These are phyloP conservation scores for Aspergillus tanneri DNA, from an alignment of 2,329 filamentous ascomycete genomes.

Conservation along the genomic window DNA sequence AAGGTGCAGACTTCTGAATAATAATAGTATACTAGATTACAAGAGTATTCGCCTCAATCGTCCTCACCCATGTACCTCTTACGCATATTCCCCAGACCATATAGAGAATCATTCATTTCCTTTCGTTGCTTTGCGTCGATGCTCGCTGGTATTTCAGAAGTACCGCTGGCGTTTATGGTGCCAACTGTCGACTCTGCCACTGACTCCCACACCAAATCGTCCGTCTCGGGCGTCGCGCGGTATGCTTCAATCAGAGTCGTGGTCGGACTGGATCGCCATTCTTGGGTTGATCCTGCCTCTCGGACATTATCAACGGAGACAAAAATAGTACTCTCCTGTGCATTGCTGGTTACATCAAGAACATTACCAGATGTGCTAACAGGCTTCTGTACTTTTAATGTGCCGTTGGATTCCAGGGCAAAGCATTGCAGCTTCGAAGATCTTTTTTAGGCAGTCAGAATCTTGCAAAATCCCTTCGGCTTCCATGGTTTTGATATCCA, in stretches of 20 bases:
- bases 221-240: constrained; percentile 20
- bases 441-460: constrained; percentile 55
- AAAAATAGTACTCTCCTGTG: constrained; percentile 36
- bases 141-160: constrained; percentile 24
- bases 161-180: constrained; percentile 33
- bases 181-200: constrained; percentile 20
- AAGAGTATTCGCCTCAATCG: constrained; percentile 10
- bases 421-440: constrained; percentile 67
- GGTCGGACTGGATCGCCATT: constrained; percentile 28
- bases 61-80: constrained; percentile 34
- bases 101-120: constrained; percentile 37
- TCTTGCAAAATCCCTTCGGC: background rate
- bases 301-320: constrained; percentile 58
- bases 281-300: constrained; percentile 50
- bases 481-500: constrained; percentile 1
- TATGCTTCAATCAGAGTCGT: constrained; percentile 34
- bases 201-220: constrained; percentile 29
- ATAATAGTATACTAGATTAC: too few relatives aligned
- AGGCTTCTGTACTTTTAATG: constrained; percentile 51
- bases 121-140: constrained; percentile 32
- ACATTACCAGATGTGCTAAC: constrained; percentile 64
- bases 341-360: constrained; percentile 53
- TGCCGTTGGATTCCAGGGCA: constrained; percentile 52
- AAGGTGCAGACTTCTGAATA: too few relatives aligned
- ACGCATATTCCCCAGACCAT: constrained; percentile 42